phyloP scores from a whole-genome alignment of 306 rosid genomes.

The Trifolium repens region DNA sequence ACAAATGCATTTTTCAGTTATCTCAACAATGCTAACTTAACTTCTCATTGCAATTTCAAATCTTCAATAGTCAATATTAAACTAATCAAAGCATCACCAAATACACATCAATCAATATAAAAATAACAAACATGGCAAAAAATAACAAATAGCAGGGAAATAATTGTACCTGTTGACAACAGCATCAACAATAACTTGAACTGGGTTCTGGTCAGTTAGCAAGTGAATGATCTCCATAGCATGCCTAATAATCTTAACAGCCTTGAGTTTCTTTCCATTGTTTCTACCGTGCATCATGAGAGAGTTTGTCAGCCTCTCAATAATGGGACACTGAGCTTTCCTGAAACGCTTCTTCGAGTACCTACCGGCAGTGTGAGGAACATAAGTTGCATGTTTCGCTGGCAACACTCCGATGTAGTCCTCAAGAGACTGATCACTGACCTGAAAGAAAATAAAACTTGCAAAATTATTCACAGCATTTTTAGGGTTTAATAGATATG shows the following conservation, averaged over 20 bases:
- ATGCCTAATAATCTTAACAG: constrained; percentile 64
- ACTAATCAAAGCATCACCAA: background rate
- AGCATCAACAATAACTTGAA: constrained; percentile 70
- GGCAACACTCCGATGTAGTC: constrained; percentile 61
- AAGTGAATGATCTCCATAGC: constrained; percentile 72
- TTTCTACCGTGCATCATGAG: constrained; percentile 75
- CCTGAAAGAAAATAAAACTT: constrained; percentile 12
- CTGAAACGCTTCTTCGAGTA: constrained; percentile 65
- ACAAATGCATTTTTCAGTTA: no score
- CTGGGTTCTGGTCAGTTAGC: constrained; percentile 63
- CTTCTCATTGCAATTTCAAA: no score
- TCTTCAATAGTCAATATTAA: background rate
- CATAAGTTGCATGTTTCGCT: constrained; percentile 68
- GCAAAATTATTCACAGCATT: background rate
- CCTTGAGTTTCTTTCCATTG: constrained; percentile 70
- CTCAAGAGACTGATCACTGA: constrained; percentile 54
- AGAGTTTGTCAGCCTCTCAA: constrained; percentile 73
- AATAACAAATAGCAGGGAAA: background rate
- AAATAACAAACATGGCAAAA: background rate
- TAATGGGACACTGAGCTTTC: constrained; percentile 69
- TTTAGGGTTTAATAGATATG: background rate
- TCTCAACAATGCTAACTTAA: no score
- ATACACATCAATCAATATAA: background rate
- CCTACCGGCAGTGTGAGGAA: constrained; percentile 75
- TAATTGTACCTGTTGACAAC: constrained; percentile 58